Conservation (phyloP, 73 alveolate genomes). For the Tetrahymena borealis region DNA sequence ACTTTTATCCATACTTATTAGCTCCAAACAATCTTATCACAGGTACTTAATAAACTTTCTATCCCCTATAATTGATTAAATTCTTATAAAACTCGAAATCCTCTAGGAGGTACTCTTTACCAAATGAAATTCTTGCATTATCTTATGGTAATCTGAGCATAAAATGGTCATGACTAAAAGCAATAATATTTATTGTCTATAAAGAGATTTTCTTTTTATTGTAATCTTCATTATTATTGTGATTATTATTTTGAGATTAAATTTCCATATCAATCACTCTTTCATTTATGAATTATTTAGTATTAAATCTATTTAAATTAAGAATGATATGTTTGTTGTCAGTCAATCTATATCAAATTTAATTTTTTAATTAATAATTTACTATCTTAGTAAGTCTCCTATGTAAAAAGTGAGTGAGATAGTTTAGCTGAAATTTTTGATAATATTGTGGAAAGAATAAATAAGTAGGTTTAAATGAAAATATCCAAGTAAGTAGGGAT, state of each 20-base stretch:
- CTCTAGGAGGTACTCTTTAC: not conserved
- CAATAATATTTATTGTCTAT: not conserved
- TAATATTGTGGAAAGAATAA: too few species aligned
- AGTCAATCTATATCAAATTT: too few species aligned
- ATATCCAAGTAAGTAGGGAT: too few species aligned
- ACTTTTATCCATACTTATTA: not conserved
- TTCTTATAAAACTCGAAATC: not conserved
- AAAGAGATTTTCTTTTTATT: not conserved
- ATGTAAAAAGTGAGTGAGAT: too few species aligned
- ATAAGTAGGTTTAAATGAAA: too few species aligned
- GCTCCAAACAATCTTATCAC: slow-evolving; percentile 32
- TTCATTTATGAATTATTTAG: too few species aligned
- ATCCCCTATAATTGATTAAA: not conserved
- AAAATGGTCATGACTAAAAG: not conserved
- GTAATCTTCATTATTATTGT: not conserved
- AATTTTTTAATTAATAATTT: too few species aligned
- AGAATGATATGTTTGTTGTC: too few species aligned
- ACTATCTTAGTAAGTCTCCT: too few species aligned
- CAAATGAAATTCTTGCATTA: not conserved
- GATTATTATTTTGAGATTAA: not conserved
- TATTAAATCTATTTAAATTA: too few species aligned
- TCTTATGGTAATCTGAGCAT: not conserved
- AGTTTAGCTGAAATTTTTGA: too few species aligned
- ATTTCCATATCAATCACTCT: not conserved
- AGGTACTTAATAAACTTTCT: slow-evolving; percentile 1